These are phyloP conservation scores for Botrytis medusae DNA, from an alignment of 2,329 filamentous ascomycete species.

Conservation along the genomic window DNA sequence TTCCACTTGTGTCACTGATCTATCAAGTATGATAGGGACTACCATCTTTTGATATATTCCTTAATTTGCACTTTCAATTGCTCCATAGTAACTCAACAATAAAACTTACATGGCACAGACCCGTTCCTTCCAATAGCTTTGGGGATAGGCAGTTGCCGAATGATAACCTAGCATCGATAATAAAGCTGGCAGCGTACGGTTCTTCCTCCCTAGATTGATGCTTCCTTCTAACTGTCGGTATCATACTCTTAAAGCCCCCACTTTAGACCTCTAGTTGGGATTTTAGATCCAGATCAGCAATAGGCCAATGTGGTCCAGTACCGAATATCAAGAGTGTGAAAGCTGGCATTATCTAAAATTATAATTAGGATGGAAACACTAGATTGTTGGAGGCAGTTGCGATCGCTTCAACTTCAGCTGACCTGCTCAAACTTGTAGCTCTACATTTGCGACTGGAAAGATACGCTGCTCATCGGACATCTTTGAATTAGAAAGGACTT, in stretches of 20 bases:
- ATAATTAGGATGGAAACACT: background rate
- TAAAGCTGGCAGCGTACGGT: background rate
- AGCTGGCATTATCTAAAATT: background rate
- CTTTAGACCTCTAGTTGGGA: background rate
- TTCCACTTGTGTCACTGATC: background rate
- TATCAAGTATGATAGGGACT: too few species aligned
- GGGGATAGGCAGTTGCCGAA: background rate
- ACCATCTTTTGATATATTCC: background rate
- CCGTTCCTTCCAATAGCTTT: background rate
- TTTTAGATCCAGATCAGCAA: background rate
- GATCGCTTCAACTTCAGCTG: background rate
- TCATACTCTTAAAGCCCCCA: background rate
- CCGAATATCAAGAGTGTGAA: background rate
- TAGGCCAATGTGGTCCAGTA: background rate
- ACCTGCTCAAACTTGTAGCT: background rate
- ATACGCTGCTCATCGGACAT: background rate
- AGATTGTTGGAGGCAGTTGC: background rate
- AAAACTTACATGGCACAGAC: too few species aligned
- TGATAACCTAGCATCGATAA: background rate
- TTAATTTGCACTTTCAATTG: too few species aligned
- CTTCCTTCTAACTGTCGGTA: fast-evolving
- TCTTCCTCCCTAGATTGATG: too few species aligned
- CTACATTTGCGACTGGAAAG: background rate
- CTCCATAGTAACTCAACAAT: background rate
- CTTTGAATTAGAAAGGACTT: background rate